Base-by-base conservation (phyloP, 805 yeast species). In the Wickerhamiella slavikovae region DNA sequence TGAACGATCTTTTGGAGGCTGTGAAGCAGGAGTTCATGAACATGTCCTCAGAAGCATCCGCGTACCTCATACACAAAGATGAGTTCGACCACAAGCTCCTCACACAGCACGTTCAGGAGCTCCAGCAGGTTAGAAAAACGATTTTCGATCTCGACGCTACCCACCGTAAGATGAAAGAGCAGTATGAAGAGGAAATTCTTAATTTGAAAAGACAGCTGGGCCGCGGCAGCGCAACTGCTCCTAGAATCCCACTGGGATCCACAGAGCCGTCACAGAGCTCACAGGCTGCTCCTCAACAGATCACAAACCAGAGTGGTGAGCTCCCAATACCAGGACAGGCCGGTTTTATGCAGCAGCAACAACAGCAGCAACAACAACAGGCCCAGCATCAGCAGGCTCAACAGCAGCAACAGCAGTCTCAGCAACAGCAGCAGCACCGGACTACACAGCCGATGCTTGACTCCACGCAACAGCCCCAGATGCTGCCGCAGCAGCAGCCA, bases 111-210 rank as follows among this genome's bases (percentile, higher is more conserved):
- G 72, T 80, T 33, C 76, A 73, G 30, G 98, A 89, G 53, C 71
- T 85, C 67, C 83, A 82, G 48, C 92, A 78, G 50, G 82, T 85
- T 34, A 68, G 94, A 45, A 91, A 82, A 47, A 79, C 93, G 8
- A 93, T 85, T 17, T 82, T 73, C 48, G 96, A 89, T 49, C 65
- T 85, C 44, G 95, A 85, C 52, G 67, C 74, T 65, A 85, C 93
- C 23, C 96, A 85, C 58, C 66, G 93, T 42, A 78, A 79, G 49
- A 77, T 89, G 66, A 83, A 85, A 56, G 95, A 85, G 47, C 82
- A 83, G 27, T 89, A 85, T 54, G 95, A 85, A 52, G 93, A 78
- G 44, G 96, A 85, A 55, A 76, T 89, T 33, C 59, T 68, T 48
- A 64, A 89, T 41, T 64, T 85, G 52, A 82, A 85, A 52, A 69